phyloP scores from a whole-genome alignment of 2,329 filamentous ascomycete genomes.

The Beauveria asiatica region DNA sequence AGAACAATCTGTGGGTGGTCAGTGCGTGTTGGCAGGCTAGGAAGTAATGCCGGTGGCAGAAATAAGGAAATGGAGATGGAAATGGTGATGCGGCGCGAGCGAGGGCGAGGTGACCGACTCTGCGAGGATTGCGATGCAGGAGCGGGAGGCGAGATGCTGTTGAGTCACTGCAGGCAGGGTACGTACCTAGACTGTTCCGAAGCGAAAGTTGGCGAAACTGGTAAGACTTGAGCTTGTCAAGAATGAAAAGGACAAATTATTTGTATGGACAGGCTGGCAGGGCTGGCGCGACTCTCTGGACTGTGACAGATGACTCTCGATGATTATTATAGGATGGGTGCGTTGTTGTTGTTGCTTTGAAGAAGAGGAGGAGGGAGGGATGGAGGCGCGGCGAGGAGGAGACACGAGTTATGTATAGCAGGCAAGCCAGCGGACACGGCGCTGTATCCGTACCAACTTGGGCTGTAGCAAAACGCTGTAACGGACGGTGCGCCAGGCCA shows the following conservation, averaged over 20 bases:
- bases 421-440: conserved; percentile 4
- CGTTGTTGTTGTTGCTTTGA: conserved; percentile 42
- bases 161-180: conserved; percentile 11
- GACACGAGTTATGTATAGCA: conserved; percentile 14
- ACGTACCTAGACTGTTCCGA: conserved; percentile 11
- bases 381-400: conserved; percentile 19
- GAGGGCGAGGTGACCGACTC: not conserved
- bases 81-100: conserved; percentile 16
- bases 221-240: conserved; percentile 4
- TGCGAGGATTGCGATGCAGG: not conserved
- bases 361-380: conserved; percentile 25
- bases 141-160: conserved; percentile 1
- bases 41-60: conserved; percentile 17
- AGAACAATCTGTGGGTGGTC: conserved; percentile 26
- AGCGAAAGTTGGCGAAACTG: conserved; percentile 7
- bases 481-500: conserved; percentile 1
- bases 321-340: conserved; percentile 40
- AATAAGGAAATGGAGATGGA: conserved; percentile 16
- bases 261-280: conserved; percentile 29
- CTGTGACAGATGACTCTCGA: conserved; percentile 53
- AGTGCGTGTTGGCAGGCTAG: not conserved
- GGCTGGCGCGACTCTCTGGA: conserved; percentile 50
- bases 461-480: not conserved
- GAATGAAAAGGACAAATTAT: not conserved
- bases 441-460: too few species aligned